Evolutionary conservation across 1,284 basidiomycete genomes (phyloP).

Genomic region (Meira miltonrushii): DNA sequence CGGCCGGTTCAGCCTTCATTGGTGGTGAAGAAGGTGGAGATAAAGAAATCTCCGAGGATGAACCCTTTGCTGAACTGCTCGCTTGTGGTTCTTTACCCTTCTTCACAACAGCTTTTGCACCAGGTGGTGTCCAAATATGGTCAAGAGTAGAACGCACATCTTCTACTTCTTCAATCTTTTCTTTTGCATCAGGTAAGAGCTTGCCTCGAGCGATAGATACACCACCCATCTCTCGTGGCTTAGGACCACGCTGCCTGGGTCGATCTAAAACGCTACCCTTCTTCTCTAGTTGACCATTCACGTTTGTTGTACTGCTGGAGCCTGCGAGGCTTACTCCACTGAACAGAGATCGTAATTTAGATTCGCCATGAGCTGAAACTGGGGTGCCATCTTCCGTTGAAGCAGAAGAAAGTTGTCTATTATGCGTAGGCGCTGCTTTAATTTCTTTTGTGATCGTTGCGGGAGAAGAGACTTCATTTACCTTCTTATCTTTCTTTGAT

Average conservation of each 20-base stretch:
- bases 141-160: conserved; percentile 23
- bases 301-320: neutral
- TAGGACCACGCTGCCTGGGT: conserved; percentile 21
- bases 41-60: neutral
- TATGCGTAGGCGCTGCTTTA: conserved; percentile 1
- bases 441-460: conserved; percentile 4
- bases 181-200: conserved; percentile 18
- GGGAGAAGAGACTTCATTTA: conserved; percentile 11
- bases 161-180: conserved; percentile 10
- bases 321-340: neutral
- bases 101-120: neutral
- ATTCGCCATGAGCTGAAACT: conserved; percentile 1
- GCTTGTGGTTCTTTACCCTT: neutral
- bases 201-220: conserved; percentile 28
- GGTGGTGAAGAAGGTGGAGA: conserved; percentile 5
- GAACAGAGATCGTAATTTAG: conserved; percentile 8
- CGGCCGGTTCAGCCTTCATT: neutral
- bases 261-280: conserved; percentile 28
- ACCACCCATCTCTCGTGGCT: conserved; percentile 30
- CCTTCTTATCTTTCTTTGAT: conserved; percentile 7
- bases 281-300: neutral
- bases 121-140: conserved; percentile 17
- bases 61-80: neutral
- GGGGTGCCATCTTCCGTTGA: conserved; percentile 2
- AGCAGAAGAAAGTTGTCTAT: neutral